phyloP scores from a whole-genome alignment of 805 yeast species.

The Scheffersomyces amazonensis region DNA sequence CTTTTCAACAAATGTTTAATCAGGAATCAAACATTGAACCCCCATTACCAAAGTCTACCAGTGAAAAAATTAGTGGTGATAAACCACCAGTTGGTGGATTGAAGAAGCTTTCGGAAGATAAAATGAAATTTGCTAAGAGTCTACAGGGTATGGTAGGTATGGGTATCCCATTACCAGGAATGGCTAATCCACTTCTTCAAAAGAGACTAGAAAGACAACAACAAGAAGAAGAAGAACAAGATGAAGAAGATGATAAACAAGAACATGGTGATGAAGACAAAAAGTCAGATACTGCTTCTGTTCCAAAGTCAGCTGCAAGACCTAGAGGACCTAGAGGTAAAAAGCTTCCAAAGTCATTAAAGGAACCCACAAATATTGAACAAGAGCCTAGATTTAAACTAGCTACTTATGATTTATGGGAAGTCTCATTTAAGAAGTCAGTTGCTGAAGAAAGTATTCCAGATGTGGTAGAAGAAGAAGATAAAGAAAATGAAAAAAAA shows the following conservation, averaged over 20 bases:
- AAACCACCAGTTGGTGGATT: constrained; percentile 5
- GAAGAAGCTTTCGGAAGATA: constrained; percentile 30
- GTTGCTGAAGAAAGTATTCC: neutral
- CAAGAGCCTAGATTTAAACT: constrained; percentile 31
- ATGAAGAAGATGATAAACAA: constrained; percentile 11
- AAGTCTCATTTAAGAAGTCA: neutral
- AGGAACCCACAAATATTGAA: constrained; percentile 36
- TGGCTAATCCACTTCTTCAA: constrained; percentile 41
- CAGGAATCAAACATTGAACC: constrained; percentile 8
- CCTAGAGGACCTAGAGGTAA: constrained; percentile 76
- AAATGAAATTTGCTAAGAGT: constrained; percentile 52
- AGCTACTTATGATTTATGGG: constrained; percentile 37
- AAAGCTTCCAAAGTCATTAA: constrained; percentile 58
- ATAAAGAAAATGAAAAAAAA: neutral
- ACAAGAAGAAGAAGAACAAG: constrained; percentile 9
- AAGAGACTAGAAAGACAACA: constrained; percentile 2
- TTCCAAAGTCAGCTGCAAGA: constrained; percentile 40
- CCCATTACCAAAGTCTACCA: neutral
- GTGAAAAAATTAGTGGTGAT: neutral
- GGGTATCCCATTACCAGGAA: constrained; percentile 52
- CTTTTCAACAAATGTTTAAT: constrained; percentile 55
- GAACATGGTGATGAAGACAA: constrained; percentile 8
- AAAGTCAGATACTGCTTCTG: neutral
- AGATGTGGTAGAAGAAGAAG: neutral
- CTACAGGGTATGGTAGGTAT: constrained; percentile 56